Evolutionary conservation across 192 early-diverging fungal genomes (phyloP).

Genomic region (Funneliformis mosseae): DNA sequence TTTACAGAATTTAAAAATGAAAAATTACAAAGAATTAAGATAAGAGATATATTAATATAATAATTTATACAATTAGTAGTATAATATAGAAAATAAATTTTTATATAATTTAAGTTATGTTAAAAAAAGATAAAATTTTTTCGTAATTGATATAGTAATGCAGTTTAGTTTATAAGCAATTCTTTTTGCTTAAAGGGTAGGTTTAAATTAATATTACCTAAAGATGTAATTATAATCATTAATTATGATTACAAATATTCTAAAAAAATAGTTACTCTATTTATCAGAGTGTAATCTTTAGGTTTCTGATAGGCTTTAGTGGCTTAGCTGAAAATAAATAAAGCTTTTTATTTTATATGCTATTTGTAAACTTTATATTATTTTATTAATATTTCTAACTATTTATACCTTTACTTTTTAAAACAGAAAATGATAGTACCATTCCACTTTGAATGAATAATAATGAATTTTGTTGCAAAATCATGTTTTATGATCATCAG

Average conservation of each 20-base stretch:
- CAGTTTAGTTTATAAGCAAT: background rate
- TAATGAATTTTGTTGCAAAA: no score
- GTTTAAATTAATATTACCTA: slow-evolving; percentile 5
- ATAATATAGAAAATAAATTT: slow-evolving; percentile 2
- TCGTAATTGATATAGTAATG: slow-evolving; percentile 7
- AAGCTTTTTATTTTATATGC: slow-evolving; percentile 17
- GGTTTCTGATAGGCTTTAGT: background rate
- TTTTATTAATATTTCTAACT: no score
- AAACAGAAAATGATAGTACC: no score
- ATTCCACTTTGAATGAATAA: no score
- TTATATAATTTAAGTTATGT: background rate
- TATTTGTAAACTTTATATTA: background rate
- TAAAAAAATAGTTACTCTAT: background rate
- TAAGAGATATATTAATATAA: background rate
- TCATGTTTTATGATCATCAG: no score
- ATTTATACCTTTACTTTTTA: no score
- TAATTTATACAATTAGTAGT: background rate
- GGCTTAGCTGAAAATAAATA: slow-evolving; percentile 29
- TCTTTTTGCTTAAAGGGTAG: background rate
- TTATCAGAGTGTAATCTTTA: background rate
- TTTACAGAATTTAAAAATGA: background rate
- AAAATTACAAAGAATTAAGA: background rate
- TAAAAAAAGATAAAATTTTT: no score
- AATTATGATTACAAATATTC: no score
- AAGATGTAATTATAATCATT: background rate